Evolutionary conservation across 768 basidiomycete genomes (phyloP).

Genomic region (Russula sp.): DNA sequence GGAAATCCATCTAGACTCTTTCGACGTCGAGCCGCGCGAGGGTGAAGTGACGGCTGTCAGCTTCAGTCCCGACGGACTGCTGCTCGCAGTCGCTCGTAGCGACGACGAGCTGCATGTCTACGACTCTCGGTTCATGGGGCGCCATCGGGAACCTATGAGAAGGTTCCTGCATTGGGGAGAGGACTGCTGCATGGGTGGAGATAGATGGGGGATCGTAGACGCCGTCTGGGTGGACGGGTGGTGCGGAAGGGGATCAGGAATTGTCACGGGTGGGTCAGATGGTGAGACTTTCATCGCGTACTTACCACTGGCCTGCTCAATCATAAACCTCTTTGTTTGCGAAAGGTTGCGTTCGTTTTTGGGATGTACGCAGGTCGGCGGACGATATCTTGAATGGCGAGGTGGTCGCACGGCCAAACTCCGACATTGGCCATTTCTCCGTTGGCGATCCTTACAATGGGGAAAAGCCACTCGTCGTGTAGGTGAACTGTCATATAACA

Average conservation of each 20-base stretch:
- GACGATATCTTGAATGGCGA: conserved; percentile 17
- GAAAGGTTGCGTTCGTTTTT: conserved; percentile 20
- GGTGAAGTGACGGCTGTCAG: conserved; percentile 17
- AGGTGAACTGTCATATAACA: background rate
- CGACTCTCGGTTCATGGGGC: conserved; percentile 19
- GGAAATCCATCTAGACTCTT: background rate
- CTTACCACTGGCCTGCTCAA: background rate
- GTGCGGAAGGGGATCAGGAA: conserved; percentile 12
- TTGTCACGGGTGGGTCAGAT: conserved; percentile 20
- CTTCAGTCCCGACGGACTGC: conserved; percentile 18
- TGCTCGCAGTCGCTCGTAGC: conserved; percentile 18
- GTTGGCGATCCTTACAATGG: conserved; percentile 15
- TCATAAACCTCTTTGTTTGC: background rate
- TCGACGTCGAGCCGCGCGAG: background rate
- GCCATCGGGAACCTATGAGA: background rate
- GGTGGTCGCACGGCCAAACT: conserved; percentile 13
- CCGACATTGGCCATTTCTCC: conserved; percentile 21
- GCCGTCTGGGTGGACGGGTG: conserved; percentile 19
- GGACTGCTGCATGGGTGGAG: conserved; percentile 2
- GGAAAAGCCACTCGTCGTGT: conserved; percentile 21
- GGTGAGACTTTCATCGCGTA: conserved; percentile 6
- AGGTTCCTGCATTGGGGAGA: conserved; percentile 19
- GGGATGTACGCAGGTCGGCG: conserved; percentile 18
- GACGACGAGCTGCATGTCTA: conserved; percentile 20
- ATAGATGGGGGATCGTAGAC: conserved; percentile 16